phyloP scores from a whole-genome alignment of 2,329 filamentous ascomycete genomes.

The Ceratocystis cacaofunesta region DNA sequence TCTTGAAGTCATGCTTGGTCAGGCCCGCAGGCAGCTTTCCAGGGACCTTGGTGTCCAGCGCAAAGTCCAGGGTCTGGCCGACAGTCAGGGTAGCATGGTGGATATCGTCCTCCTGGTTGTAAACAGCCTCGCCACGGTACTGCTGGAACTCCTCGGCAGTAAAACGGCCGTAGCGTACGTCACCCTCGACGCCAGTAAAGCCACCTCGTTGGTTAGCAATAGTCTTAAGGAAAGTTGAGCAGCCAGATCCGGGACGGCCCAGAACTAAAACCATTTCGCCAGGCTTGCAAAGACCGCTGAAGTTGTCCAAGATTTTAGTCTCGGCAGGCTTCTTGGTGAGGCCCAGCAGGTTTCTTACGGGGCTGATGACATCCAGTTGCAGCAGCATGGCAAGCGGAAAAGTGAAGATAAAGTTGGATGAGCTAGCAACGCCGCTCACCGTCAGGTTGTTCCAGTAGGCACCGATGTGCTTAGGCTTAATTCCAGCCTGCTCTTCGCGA shows the following conservation, averaged over 20 bases:
- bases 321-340: slow-evolving; percentile 53
- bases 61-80: slow-evolving; percentile 73
- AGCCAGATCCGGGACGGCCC: slow-evolving; percentile 59
- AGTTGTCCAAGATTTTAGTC: slow-evolving; percentile 57
- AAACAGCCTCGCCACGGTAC: slow-evolving; percentile 70
- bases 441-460: slow-evolving; percentile 67
- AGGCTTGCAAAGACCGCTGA: slow-evolving; percentile 55
- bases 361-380: slow-evolving; percentile 61
- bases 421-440: slow-evolving; percentile 59
- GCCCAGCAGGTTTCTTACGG: slow-evolving; percentile 47
- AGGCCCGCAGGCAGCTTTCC: slow-evolving; percentile 63
- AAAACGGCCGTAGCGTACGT: slow-evolving; percentile 65
- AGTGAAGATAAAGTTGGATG: slow-evolving; percentile 56
- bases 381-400: slow-evolving; percentile 64
- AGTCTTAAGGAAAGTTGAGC: slow-evolving; percentile 53
- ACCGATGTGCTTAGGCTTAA: slow-evolving; percentile 65
- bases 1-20: slow-evolving; percentile 59
- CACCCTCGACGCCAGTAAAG: slow-evolving; percentile 43
- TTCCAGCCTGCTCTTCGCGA: slow-evolving; percentile 61
- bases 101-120: slow-evolving; percentile 75
- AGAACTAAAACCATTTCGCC: slow-evolving; percentile 84
- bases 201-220: slow-evolving; percentile 51
- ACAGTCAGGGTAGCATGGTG: slow-evolving; percentile 78
- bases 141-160: slow-evolving; percentile 54
- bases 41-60: slow-evolving; percentile 70